A percentile compares a stretch with the other conserved stretches of the same genome.
These are phyloP conservation scores for Lignosus rhinocerotis DNA, from an alignment of 1,284 basidiomycete species.

Conservation along the genomic window DNA sequence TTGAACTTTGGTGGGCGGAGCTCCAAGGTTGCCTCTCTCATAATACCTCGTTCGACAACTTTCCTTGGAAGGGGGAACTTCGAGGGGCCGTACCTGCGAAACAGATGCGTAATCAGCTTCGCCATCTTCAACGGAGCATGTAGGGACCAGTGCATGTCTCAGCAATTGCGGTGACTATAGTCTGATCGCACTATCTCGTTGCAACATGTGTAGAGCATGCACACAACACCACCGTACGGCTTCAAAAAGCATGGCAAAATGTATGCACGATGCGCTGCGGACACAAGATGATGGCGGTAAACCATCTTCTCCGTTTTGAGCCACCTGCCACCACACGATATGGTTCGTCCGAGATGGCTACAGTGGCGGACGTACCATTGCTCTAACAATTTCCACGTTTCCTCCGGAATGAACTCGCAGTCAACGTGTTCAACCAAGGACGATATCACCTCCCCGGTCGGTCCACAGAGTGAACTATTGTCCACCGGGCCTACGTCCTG, in stretches of 20 bases:
- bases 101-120: slow-evolving; percentile 8
- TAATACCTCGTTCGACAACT: slow-evolving; percentile 62
- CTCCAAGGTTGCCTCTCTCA: slow-evolving; percentile 66
- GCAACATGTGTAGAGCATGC: not conserved
- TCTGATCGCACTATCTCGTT: not conserved
- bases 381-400: slow-evolving; percentile 71
- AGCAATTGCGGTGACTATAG: not conserved
- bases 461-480: slow-evolving; percentile 64
- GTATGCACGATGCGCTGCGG: not conserved
- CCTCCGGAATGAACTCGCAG: slow-evolving; percentile 75
- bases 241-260: not conserved
- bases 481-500: slow-evolving; percentile 73
- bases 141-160: not conserved
- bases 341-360: not conserved
- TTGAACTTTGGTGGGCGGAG: slow-evolving; percentile 74
- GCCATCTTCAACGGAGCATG: not conserved
- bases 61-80: slow-evolving; percentile 58
- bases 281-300: not conserved
- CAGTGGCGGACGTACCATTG: slow-evolving; percentile 28
- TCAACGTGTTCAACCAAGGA: slow-evolving; percentile 65
- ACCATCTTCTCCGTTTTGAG: not conserved
- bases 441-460: slow-evolving; percentile 48
- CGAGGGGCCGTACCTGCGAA: slow-evolving; percentile 68
- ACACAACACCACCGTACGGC: not conserved
- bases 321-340: not conserved